phyloP scores from a whole-genome alignment of 2,329 filamentous ascomycete genomes.

The Metarhizium album region DNA sequence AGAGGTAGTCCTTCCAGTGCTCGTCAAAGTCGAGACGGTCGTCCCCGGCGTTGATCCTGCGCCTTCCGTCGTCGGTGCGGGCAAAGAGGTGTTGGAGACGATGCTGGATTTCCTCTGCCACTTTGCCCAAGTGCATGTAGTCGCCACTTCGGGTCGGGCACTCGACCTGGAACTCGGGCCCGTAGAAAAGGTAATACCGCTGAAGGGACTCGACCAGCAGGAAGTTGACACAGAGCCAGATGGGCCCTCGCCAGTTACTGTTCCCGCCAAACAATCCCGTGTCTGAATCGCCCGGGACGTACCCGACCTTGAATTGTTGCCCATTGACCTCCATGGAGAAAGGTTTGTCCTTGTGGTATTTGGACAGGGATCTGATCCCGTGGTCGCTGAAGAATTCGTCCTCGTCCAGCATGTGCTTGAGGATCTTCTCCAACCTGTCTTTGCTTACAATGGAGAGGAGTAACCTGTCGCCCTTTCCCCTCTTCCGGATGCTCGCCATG shows the following conservation, averaged over 20 bases:
- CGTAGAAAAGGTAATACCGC: constrained; percentile 93
- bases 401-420: constrained; percentile 87
- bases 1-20: constrained; percentile 74
- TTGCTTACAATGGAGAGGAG: constrained; percentile 86
- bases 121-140: constrained; percentile 89
- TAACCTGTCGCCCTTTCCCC: constrained; percentile 82
- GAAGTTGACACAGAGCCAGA: constrained; percentile 96
- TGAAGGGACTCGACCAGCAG: constrained; percentile 88
- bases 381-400: constrained; percentile 85
- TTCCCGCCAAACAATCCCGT: constrained; percentile 92
- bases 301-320: constrained; percentile 76
- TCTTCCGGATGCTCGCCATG: constrained; percentile 83
- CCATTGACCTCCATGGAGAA: constrained; percentile 95
- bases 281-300: constrained; percentile 92
- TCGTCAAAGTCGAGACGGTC: constrained; percentile 84
- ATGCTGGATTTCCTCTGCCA: constrained; percentile 91
- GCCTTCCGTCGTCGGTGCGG: constrained; percentile 70
- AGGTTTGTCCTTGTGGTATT: constrained; percentile 79
- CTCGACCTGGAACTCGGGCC: constrained; percentile 77
- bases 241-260: constrained; percentile 94
- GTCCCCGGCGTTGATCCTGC: constrained; percentile 78
- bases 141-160: constrained; percentile 90
- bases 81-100: constrained; percentile 86
- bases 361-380: constrained; percentile 85
- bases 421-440: constrained; percentile 79